Evolutionary conservation across 331 rosid genomes (phyloP), one percentile per base, ranked within the genome.

Genomic region (Malus hybrid): DNA sequence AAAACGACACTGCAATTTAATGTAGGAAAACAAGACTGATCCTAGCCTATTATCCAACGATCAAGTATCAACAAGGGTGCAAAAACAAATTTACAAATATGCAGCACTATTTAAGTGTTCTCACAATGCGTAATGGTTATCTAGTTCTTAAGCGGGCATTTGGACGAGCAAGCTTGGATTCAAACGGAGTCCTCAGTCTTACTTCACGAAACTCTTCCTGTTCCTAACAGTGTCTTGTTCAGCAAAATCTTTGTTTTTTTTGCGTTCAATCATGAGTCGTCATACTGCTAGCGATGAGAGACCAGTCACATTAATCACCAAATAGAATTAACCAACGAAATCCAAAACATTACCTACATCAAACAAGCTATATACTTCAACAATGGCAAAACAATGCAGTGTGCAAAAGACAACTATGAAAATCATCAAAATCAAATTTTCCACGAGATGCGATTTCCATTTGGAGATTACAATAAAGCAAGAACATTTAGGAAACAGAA

Each of bases 121-220:
- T 76, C 82, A 89, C 97, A 89, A 63, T 22, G 68, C 60, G 84
- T 69, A 91, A 8, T 16, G 86, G 86, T 76, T 91, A 96, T 33
- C 96, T 96, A 0, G 97, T 83, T 85, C 98, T 87, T 22, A 90
- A 77, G 65, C 77, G 85, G 12, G 97, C 95, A 85, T 91, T 90
- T 28, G 93, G 93, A 31, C 97, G 94, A 9, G 96, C 87, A 48
- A 91, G 87, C 81, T 81, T 88, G 71, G 98, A 93, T 82, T 93
- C 98, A 82, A 88, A 93, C 0, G 93, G 97, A 63, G 98, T 93
- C 76, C 97, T 86, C 1, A 94, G 98, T 65, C 93, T 80, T 79
- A 87, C 82, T 74, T 87, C 98, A 74, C 83, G 91, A 83, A 85
- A 9, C 75, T 83, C 77, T 19, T 91, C 94, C 97, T 96, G 91